Base-by-base conservation (phyloP, 768 basidiomycete species). In the Suillus subluteus region DNA sequence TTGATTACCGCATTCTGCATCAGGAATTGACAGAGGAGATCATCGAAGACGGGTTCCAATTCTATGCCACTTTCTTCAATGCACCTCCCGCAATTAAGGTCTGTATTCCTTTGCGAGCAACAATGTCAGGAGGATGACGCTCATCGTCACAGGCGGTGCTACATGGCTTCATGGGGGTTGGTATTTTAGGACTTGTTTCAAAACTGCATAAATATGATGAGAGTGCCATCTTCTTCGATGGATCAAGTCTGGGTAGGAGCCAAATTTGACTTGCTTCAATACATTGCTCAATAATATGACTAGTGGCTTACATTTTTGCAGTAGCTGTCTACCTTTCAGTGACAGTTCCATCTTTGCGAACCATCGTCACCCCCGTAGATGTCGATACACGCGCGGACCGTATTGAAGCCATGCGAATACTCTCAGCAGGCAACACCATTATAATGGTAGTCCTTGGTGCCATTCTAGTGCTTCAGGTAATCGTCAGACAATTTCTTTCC, bases 41-140 rank as follows among this genome's bases (percentile, higher is more conserved):
- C 40, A 74, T 92, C 54, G 81, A 84, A 52, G 94, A 96, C 73
- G 95, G 91, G 5, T 90, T 93, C 76, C 88, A 91, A 73, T 97
- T 96, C 79, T 98, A 98, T 75, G 87, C 87, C 61, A 96, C 94
- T 32, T 98, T 98, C 81, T 97, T 87, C 80, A 93, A 94, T 76
- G 89, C 96, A 2, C 96, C 96, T 4, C 91, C 91, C 35, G 96
- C 94, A 50, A 95, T 98, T 80, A 96, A 96, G 88, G 95, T 92
- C 66, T 56, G 84, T 75, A 37, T 58, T 2, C 13, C 9, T 58
- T 56, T 43, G 15, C 26, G 5, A 21, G 3, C 7, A 30, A 1
- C 23, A 9, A 26, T 40, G 11, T 30, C 9, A 41, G 40, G 58
- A 59, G 16, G 26, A 21, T 61, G 40, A 43, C 12, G 0, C 26